Evolutionary conservation across 2,329 filamentous ascomycete species (phyloP).

Genomic region (Chalaropsis thielavioides): DNA sequence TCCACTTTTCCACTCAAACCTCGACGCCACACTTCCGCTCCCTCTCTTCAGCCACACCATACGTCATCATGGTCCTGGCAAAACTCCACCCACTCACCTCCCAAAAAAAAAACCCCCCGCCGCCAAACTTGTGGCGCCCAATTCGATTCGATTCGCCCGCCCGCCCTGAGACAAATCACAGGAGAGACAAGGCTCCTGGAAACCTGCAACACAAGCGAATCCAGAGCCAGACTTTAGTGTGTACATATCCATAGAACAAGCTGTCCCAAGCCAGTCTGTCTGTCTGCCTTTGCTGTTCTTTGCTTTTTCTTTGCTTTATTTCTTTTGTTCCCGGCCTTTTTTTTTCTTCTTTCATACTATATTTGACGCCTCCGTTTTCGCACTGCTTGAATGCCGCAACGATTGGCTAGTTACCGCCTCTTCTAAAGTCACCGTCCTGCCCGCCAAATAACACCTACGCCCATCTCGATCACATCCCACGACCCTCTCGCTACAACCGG

Average conservation of each 20-base stretch:
- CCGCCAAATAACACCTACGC: too few relatives aligned
- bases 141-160: background rate
- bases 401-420: too few relatives aligned
- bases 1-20: background rate
- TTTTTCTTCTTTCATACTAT: background rate
- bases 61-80: background rate
- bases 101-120: background rate
- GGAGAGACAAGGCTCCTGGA: constrained; percentile 1
- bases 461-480: background rate
- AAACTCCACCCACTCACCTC: background rate
- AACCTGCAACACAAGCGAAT: constrained; percentile 4
- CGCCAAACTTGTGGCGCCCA: constrained; percentile 1
- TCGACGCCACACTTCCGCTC: background rate
- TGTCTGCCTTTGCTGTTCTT: background rate
- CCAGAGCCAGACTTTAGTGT: background rate
- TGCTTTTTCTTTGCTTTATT: background rate
- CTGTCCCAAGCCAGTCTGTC: background rate
- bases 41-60: background rate
- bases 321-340: background rate
- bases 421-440: too few relatives aligned
- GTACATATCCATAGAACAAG: background rate
- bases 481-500: background rate
- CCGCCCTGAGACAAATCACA: constrained; percentile 7
- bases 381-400: too few relatives aligned
- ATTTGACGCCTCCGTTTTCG: background rate